Base-by-base conservation (phyloP, 768 basidiomycete species). In the Sporobolomyces phaffii region DNA sequence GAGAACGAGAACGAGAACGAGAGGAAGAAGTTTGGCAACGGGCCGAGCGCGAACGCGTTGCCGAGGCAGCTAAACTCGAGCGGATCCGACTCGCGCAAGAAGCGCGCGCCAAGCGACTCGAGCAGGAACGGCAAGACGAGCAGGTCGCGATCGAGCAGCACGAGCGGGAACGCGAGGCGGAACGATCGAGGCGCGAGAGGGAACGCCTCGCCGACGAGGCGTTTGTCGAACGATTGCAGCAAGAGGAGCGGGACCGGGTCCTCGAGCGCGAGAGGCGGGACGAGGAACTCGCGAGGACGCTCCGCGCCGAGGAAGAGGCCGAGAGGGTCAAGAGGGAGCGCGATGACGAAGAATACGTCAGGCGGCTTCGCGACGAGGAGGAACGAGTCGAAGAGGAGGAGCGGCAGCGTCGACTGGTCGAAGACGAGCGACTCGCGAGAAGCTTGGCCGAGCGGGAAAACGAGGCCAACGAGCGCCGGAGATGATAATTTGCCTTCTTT, bases 71-170 rank as follows among this genome's bases (percentile, higher is more conserved):
- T 22, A 45, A 45, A 24, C 22, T 62, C 17, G 44, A n/a, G 20
- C 48, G 53, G 22, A 58, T 65, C 28, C 26, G 31, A 22, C 43
- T 31, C 0, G 60, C 54, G 15, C 68, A 65, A 51, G 43, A 31
- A 0, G 60, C 34, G 2, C 53, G 28, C 14, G 64, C 31, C 2
- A 41, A 33, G 5, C 47, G 50, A 4, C 14, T 58, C 18, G 10
- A n/a, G 20, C 63, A 65, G 44, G 68, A 70, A 40, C 43, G 34
- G 2, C 54, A 65, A 20, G 68, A 70, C 38, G 48, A 64, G 13
- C 53, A 50, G 7, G 29, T 62, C 7, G 60, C 64, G 11, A 38
- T n/a, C 5, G 68, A 69, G 24, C 53, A 31, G 7, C 26, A 34
- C n/a, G 45, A 53, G 36, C 29, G 41, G 40, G 31, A 34, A 15